Base-by-base conservation (phyloP, 805 yeast genomes). In the Komagataella pastoris region DNA sequence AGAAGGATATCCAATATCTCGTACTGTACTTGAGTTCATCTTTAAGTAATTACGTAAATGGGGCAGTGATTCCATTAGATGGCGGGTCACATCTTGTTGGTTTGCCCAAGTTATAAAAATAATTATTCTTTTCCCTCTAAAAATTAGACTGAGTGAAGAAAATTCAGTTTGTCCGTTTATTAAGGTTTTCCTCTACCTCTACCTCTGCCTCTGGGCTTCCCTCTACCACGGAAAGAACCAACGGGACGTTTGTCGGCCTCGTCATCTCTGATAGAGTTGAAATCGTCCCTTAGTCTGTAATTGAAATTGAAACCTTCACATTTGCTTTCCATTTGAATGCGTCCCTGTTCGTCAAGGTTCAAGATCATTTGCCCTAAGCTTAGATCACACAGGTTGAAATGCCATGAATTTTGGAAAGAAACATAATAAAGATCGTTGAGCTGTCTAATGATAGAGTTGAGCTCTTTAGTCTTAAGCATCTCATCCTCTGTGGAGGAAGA, bases 331-430 rank as follows among this genome's bases (percentile, higher is more conserved):
- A 80, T 71, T 46, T 72, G 70, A 51, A 84, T 67, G 50, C 70
- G 64, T 2, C 84, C 80, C 50, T 71, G 67, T 14, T 30, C 40
- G 12, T 60, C 67, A 53, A 70, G 67, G 51, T 67, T 68, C 52
- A 78, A 66, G 49, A 69, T 64, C 51, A 81, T 67, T 49, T 66
- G 63, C 6, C 85, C 88, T 56, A 70, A 66, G 21, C 70, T 64
- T 24, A 72, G 73, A 60, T 85, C 91, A 58, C 88, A 78, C 47
- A 85, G 67, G 58, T 83, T 83, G 63, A 81, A 81, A 63, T 85
- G 88, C 95, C 95, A 85, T 53, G 82, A 72, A 58, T 81, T 81
- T 59, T 81, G 82, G 64, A 81, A 84, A 1, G 88, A 79, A 14
- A 76, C 70, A 60, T 80, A 78, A 57, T 81, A 79, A 45, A 75